Evolutionary conservation across 2,329 filamentous ascomycete genomes (phyloP).

Genomic region (Pleoardoris graminearum): DNA sequence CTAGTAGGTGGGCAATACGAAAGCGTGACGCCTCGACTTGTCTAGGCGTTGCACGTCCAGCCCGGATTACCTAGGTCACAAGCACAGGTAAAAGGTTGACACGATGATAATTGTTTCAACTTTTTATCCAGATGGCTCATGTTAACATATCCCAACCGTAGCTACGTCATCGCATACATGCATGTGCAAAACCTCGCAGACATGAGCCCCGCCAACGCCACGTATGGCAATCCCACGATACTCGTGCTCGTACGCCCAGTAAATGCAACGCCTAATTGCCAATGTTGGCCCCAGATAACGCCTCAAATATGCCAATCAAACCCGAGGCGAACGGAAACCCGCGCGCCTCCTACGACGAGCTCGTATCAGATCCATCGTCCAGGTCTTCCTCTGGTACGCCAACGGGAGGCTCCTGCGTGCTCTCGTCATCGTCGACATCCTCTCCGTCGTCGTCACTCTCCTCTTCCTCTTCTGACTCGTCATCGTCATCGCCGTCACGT

Average conservation of each 20-base stretch:
- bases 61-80: too few relatives aligned
- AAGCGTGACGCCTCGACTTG: too few relatives aligned
- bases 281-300: not conserved
- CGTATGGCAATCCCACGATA: not conserved
- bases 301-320: conserved; percentile 8
- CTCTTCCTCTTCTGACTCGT: conserved; percentile 35
- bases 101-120: not conserved
- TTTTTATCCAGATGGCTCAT: conserved; percentile 7
- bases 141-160: not conserved
- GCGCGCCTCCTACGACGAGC: conserved; percentile 6
- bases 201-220: not conserved
- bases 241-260: not conserved
- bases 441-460: conserved; percentile 24
- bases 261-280: conserved; percentile 5
- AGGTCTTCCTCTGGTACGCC: conserved; percentile 1
- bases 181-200: not conserved
- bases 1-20: too few relatives aligned
- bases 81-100: too few relatives aligned
- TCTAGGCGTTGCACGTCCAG: too few relatives aligned
- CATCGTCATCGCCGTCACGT: conserved; percentile 50
- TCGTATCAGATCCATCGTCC: conserved; percentile 11
- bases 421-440: conserved; percentile 16
- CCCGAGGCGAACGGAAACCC: not conserved
- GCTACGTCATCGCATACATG: not conserved
- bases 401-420: not conserved